Evolutionary conservation across 2,329 filamentous ascomycete genomes (phyloP).

Genomic region (Bimuria novae-zelandiae): DNA sequence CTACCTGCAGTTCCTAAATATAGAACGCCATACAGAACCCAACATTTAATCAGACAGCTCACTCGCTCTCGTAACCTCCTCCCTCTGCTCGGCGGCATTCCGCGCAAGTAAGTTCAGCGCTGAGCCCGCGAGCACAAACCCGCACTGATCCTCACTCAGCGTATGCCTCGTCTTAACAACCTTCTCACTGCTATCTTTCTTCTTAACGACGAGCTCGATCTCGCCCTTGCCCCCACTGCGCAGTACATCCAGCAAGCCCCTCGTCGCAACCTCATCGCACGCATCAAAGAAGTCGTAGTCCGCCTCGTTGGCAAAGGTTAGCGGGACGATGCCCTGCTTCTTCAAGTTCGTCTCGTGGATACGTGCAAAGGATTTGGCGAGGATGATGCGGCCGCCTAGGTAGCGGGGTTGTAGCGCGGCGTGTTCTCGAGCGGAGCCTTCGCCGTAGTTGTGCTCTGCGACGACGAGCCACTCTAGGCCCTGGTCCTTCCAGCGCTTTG

Average conservation of each 20-base stretch:
- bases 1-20: neutral
- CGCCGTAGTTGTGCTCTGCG: slow-evolving; percentile 96
- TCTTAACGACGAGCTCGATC: slow-evolving; percentile 64
- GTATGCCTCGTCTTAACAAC: slow-evolving; percentile 82
- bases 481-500: slow-evolving; percentile 76
- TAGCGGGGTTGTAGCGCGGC: slow-evolving; percentile 90
- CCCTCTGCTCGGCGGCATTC: slow-evolving; percentile 53
- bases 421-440: slow-evolving; percentile 87
- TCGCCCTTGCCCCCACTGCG: slow-evolving; percentile 76
- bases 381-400: slow-evolving; percentile 80
- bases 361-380: slow-evolving; percentile 84
- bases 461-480: slow-evolving; percentile 88
- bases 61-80: slow-evolving; percentile 42
- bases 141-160: slow-evolving; percentile 85
- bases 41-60: slow-evolving; percentile 46
- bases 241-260: slow-evolving; percentile 83
- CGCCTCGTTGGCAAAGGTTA: slow-evolving; percentile 85
- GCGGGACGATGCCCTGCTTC: slow-evolving; percentile 94
- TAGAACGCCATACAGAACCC: slow-evolving; percentile 1
- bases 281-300: slow-evolving; percentile 86
- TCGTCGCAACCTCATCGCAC: slow-evolving; percentile 80
- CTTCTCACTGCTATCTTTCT: slow-evolving; percentile 65
- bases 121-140: slow-evolving; percentile 90
- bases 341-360: slow-evolving; percentile 97
- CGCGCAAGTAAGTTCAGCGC: slow-evolving; percentile 85